phyloP scores from a whole-genome alignment of 495 filamentous ascomycete species.

The Sordaria brevicollis region DNA sequence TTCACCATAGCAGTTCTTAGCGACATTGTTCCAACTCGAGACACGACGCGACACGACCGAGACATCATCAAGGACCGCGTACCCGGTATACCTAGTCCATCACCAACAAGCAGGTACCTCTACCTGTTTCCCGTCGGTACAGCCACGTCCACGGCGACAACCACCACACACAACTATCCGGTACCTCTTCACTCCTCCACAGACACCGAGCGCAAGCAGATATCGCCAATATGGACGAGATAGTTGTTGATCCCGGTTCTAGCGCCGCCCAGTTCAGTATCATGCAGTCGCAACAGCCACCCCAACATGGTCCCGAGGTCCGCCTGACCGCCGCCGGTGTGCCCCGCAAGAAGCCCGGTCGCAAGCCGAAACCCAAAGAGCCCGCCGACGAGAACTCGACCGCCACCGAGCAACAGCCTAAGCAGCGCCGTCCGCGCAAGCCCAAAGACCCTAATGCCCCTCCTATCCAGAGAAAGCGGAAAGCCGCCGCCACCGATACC shows the following conservation, averaged over 20 bases:
- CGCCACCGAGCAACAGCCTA: constrained; percentile 31
- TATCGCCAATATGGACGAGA: constrained; percentile 26
- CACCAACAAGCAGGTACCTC: not conserved
- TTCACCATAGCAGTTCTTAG: not conserved
- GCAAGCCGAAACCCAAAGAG: constrained; percentile 40
- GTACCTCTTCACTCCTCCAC: not conserved
- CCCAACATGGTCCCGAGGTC: constrained; percentile 12
- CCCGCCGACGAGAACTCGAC: constrained; percentile 32
- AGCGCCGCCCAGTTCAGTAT: constrained; percentile 15
- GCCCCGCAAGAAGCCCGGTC: constrained; percentile 39
- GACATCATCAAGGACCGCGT: not conserved
- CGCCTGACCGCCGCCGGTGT: constrained; percentile 35
- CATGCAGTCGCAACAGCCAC: constrained; percentile 19
- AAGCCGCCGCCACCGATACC: constrained; percentile 27
- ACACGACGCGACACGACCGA: not conserved
- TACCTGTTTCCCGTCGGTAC: not conserved
- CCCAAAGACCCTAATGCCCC: constrained; percentile 47
- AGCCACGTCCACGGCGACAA: not conserved
- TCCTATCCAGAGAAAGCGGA: constrained; percentile 41
- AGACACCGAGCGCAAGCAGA: constrained; percentile 22
- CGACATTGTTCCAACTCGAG: not conserved
- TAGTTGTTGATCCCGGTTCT: constrained; percentile 27
- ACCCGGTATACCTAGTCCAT: not conserved
- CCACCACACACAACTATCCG: not conserved
- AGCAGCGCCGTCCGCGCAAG: constrained; percentile 43